These are phyloP conservation scores for Trichoderma pleuroti DNA, from an alignment of 2,329 filamentous ascomycete genomes.

Conservation along the genomic window DNA sequence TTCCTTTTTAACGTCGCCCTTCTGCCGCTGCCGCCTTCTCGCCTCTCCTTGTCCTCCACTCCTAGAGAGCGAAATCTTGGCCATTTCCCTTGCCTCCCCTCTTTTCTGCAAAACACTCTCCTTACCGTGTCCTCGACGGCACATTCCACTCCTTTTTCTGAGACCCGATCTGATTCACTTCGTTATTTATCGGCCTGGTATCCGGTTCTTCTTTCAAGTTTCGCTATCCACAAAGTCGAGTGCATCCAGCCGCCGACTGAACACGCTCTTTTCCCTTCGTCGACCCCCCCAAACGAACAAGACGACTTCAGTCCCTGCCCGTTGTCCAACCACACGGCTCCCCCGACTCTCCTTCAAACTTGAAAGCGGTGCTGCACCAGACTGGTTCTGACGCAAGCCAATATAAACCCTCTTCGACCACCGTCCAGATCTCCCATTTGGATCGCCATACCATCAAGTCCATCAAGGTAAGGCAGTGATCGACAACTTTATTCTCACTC, in stretches of 20 bases:
- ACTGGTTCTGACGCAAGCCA: constrained; percentile 25
- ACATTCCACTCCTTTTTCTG: constrained; percentile 32
- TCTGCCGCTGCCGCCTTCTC: constrained; percentile 21
- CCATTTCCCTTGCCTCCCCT: constrained; percentile 4
- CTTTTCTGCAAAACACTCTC: constrained; percentile 5
- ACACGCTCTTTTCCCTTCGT: constrained; percentile 4
- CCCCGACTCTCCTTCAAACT: neutral
- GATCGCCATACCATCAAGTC: constrained; percentile 6
- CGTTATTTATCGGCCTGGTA: constrained; percentile 10
- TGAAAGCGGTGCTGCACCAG: constrained; percentile 21
- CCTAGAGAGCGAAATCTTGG: constrained; percentile 13
- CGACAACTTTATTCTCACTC: neutral
- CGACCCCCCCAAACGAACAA: neutral
- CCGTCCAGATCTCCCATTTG: neutral
- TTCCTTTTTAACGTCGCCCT: constrained; percentile 32
- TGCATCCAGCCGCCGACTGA: constrained; percentile 18
- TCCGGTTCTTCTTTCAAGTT: constrained; percentile 12
- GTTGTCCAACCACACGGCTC: constrained; percentile 23
- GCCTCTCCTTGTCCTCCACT: constrained; percentile 26
- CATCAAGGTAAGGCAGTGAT: constrained; percentile 12
- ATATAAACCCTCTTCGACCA: constrained; percentile 9
- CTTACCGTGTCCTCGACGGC: constrained; percentile 31
- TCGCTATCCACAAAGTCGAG: constrained; percentile 14
- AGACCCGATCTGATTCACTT: constrained; percentile 10
- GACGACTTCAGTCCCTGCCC: constrained; percentile 22